Evolutionary conservation across 257 asterid species (phyloP).

Genomic region (Solanum lycopersicoides): DNA sequence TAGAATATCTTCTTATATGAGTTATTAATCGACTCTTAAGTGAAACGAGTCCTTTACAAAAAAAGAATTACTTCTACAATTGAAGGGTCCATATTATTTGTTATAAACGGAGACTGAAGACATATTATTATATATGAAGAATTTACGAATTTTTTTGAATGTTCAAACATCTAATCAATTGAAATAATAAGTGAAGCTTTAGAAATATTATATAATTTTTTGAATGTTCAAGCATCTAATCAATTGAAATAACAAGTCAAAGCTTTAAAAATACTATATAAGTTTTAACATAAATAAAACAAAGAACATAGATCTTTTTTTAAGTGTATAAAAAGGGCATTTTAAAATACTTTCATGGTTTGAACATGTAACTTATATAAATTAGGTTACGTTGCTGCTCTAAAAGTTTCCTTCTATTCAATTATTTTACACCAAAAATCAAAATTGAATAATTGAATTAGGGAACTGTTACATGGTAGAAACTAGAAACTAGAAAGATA

Average conservation of each 20-base stretch:
- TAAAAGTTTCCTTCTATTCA: background rate
- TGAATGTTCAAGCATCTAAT: background rate
- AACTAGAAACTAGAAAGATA: no score
- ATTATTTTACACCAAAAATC: no score
- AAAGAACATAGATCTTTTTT: background rate
- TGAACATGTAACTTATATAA: background rate
- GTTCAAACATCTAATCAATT: background rate
- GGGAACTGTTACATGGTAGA: background rate
- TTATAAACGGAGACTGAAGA: background rate
- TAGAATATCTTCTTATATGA: no score
- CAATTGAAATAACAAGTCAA: background rate
- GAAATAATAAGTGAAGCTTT: background rate
- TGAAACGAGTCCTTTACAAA: no score
- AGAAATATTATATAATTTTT: background rate
- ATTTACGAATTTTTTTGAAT: background rate
- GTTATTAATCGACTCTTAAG: no score
- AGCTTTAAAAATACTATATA: no score
- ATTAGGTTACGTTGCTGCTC: rapidly evolving
- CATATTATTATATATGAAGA: background rate
- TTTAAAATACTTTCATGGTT: no score
- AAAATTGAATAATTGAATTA: background rate
- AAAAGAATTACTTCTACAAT: no score
- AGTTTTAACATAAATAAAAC: background rate
- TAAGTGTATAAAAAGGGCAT: background rate
- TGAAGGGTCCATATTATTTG: no score